Evolutionary conservation across 208 protist species (phyloP).

Genomic region (Leishmania amazonensis): DNA sequence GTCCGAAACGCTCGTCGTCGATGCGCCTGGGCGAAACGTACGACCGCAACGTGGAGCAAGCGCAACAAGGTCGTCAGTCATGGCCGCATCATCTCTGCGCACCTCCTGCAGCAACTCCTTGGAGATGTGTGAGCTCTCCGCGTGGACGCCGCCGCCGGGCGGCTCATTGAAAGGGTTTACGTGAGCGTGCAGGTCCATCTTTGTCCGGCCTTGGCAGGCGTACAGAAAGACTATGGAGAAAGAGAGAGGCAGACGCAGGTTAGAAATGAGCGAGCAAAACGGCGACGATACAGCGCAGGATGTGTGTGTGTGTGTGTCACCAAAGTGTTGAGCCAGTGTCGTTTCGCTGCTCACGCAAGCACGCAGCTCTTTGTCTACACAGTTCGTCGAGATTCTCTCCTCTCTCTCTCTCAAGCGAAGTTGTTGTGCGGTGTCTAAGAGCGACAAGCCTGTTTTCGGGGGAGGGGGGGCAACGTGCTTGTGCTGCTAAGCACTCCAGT

Average conservation of each 20-base stretch:
- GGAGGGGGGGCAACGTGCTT: not conserved
- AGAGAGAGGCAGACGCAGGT: not conserved
- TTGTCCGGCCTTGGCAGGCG: not conserved
- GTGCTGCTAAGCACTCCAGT: too few relatives aligned
- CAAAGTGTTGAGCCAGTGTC: not conserved
- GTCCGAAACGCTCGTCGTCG: not conserved
- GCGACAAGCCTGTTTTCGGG: not conserved
- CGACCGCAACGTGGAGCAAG: slow-evolving; percentile 32
- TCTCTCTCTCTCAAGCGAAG: not conserved
- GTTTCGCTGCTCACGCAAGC: not conserved
- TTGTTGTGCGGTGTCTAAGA: not conserved
- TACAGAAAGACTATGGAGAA: not conserved
- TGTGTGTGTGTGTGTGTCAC: not conserved
- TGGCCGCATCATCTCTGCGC: slow-evolving; percentile 60
- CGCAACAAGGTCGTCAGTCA: slow-evolving; percentile 55
- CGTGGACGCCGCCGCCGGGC: not conserved
- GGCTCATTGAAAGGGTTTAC: slow-evolving; percentile 3
- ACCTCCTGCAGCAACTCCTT: slow-evolving; percentile 68
- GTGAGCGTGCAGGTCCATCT: not conserved
- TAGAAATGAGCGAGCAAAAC: not conserved
- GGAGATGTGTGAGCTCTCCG: slow-evolving; percentile 28
- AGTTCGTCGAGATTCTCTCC: not conserved
- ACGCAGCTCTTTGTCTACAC: not conserved
- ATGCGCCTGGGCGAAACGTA: slow-evolving; percentile 5
- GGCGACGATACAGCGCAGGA: not conserved